Percentiles rank a stretch among this genome's conserved stretches.
phyloP scores from a whole-genome alignment of 176 grass and related monocot genomes.

The Raddia distichophylla region DNA sequence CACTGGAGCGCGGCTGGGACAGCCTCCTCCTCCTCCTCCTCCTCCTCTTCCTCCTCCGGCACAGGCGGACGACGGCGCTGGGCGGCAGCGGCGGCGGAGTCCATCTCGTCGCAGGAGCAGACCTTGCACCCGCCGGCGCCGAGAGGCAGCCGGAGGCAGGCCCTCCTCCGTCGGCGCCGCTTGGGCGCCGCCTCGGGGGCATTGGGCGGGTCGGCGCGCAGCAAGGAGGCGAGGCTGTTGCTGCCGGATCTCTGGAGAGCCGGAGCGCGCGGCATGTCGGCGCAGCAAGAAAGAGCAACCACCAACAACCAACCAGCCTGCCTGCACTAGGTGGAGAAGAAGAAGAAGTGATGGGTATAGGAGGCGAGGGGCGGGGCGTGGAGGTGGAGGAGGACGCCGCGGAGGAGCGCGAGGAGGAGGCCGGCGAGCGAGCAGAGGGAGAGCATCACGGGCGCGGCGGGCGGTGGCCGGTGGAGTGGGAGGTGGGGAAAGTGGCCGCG shows the following conservation, averaged over 20 bases:
- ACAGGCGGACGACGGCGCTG: conserved; percentile 11
- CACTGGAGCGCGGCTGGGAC: conserved; percentile 29
- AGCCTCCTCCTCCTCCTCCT: conserved; percentile 10
- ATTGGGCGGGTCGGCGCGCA: conserved; percentile 39
- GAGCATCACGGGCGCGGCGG: conserved; percentile 35
- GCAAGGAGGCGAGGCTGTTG: conserved; percentile 61
- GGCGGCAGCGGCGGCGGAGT: conserved; percentile 18
- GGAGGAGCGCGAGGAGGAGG: conserved; percentile 45
- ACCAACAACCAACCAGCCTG: not conserved
- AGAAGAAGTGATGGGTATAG: conserved; percentile 39
- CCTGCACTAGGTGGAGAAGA: conserved; percentile 21
- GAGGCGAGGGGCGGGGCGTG: conserved; percentile 10
- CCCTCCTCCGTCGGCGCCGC: conserved; percentile 25
- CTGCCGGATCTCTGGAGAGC: conserved; percentile 57
- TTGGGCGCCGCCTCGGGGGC: conserved; percentile 23
- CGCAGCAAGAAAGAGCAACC: not conserved
- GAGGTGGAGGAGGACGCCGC: conserved; percentile 37
- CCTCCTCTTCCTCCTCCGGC: not conserved
- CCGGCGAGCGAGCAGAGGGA: conserved; percentile 45
- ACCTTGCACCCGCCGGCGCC: conserved; percentile 73
- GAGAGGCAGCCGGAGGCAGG: conserved; percentile 61
- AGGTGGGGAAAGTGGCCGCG: conserved; percentile 42
- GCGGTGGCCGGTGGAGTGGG: not conserved
- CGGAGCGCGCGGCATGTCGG: conserved; percentile 26
- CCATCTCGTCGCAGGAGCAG: conserved; percentile 74